phyloP scores from a whole-genome alignment of 768 basidiomycete genomes.

The Phylloporus arenicola region DNA sequence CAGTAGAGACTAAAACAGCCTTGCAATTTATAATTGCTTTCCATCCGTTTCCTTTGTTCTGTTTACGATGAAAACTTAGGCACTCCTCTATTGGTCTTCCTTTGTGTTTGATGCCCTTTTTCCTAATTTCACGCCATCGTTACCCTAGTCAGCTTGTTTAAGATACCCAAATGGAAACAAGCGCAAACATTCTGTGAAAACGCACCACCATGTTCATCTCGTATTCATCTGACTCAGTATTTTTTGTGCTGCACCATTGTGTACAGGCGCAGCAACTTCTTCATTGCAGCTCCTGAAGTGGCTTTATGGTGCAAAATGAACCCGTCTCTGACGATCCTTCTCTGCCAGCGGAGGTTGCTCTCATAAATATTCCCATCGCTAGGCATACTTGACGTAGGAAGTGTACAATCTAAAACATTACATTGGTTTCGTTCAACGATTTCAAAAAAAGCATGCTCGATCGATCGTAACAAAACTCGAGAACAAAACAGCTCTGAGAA shows the following conservation, averaged over 20 bases:
- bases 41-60: slow-evolving; percentile 8
- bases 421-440: background rate
- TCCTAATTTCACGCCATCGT: slow-evolving; percentile 27
- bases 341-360: background rate
- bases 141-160: slow-evolving; percentile 19
- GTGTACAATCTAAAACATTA: background rate
- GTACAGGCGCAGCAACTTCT: slow-evolving; percentile 28
- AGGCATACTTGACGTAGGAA: background rate
- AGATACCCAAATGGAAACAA: slow-evolving; percentile 2
- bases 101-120: slow-evolving; percentile 26
- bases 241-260: slow-evolving; percentile 21
- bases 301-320: slow-evolving; percentile 26
- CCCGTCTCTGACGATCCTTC: background rate
- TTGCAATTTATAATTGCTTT: slow-evolving; percentile 17
- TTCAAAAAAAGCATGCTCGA: background rate
- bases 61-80: slow-evolving; percentile 34
- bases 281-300: slow-evolving; percentile 32
- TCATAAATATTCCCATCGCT: background rate
- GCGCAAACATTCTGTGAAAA: slow-evolving; percentile 2
- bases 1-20: slow-evolving; percentile 32
- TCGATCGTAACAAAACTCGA: background rate
- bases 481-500: too few species aligned
- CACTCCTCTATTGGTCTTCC: slow-evolving; percentile 30
- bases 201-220: background rate
- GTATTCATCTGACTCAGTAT: background rate